phyloP scores from a whole-genome alignment of 1,139 yeast genomes.

The Pichia sp. region DNA sequence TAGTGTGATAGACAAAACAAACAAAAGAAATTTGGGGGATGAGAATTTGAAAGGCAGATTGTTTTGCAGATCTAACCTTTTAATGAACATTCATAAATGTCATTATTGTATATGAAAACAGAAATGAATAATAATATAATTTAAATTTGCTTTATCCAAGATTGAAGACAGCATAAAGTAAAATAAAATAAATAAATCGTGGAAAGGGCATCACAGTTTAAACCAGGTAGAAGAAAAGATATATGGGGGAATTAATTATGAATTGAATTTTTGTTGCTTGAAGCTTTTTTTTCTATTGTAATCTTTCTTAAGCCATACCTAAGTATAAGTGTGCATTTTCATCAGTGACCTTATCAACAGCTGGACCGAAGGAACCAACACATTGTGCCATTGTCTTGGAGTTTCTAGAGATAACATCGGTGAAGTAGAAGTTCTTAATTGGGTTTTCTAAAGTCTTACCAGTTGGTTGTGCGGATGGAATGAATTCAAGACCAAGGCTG shows the following conservation, averaged over 20 bases:
- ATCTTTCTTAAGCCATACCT: slow-evolving; percentile 27
- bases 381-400: slow-evolving; percentile 92
- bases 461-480: slow-evolving; percentile 42
- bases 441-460: slow-evolving; percentile 58
- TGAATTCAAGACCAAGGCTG: slow-evolving; percentile 49
- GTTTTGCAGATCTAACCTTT: background rate
- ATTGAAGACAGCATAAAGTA: background rate
- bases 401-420: slow-evolving; percentile 83
- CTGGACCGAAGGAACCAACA: slow-evolving; percentile 64
- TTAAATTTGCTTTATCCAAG: background rate
- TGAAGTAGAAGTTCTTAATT: slow-evolving; percentile 81
- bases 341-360: slow-evolving; percentile 57
- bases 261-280: background rate
- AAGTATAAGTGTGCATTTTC: slow-evolving; percentile 38
- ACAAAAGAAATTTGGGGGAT: slow-evolving; percentile 1
- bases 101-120: slow-evolving; percentile 13
- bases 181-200: slow-evolving; percentile 11
- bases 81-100: slow-evolving; percentile 9
- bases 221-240: slow-evolving; percentile 6
- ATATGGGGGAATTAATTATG: slow-evolving; percentile 7
- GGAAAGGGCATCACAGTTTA: background rate
- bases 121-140: slow-evolving; percentile 19
- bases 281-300: background rate
- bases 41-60: background rate
- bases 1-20: slow-evolving; percentile 6